Percentiles rank a stretch among this genome's conserved stretches.
Conservation (phyloP, 805 yeast genomes). For the Debaryomyces hansenii region DNA sequence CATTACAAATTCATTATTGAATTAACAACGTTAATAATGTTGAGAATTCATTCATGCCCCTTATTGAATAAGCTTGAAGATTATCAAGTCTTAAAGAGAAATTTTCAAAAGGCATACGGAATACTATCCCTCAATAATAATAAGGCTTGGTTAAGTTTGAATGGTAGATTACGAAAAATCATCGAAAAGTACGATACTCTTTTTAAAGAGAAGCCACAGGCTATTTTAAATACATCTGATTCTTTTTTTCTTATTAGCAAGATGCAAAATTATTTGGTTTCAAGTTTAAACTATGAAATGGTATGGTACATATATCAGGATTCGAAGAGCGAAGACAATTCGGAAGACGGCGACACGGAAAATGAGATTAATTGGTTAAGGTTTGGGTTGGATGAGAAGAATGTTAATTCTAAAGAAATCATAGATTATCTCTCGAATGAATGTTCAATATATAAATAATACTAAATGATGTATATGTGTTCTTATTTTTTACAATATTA, state of each 20-base stretch:
- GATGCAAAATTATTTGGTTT: constrained; percentile 34
- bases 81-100: constrained; percentile 22
- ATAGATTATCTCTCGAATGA: constrained; percentile 17
- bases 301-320: constrained; percentile 37
- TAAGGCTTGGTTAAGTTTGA: constrained; percentile 22
- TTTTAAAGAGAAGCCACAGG: constrained; percentile 9
- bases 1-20: constrained; percentile 41
- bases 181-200: constrained; percentile 23
- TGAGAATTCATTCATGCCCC: constrained; percentile 33
- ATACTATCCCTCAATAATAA: constrained; percentile 15
- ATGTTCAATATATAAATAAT: constrained; percentile 20
- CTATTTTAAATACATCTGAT: constrained; percentile 5
- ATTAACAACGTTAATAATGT: constrained; percentile 27
- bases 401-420: constrained; percentile 11
- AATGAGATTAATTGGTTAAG: constrained; percentile 23
- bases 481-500: not conserved
- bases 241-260: constrained; percentile 31
- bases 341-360: not conserved
- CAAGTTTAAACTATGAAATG: constrained; percentile 39
- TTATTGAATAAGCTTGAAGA: constrained; percentile 23
- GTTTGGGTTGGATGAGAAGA: constrained; percentile 26
- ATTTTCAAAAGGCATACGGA: constrained; percentile 22
- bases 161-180: constrained; percentile 21
- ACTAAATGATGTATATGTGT: not conserved
- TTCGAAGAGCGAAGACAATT: constrained; percentile 11